phyloP scores from a whole-genome alignment of 305 asterid species.

The Plantago lanceolata region DNA sequence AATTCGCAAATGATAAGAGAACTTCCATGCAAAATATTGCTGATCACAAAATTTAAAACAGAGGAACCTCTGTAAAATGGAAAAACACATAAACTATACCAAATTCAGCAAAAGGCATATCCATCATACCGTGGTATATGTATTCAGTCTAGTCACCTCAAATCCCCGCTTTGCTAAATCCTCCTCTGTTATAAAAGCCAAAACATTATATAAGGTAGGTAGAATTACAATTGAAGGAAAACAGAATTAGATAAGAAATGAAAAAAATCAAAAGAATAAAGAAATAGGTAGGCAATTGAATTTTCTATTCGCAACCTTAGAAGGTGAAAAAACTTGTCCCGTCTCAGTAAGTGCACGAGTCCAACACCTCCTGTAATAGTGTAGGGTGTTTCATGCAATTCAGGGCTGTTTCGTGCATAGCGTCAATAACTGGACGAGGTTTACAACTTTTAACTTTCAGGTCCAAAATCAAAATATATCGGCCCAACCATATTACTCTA shows the following conservation, averaged over 20 bases:
- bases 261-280: not conserved
- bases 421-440: not conserved
- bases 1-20: slow-evolving; percentile 1
- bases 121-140: slow-evolving; percentile 66
- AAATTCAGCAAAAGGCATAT: not conserved
- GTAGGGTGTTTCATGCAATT: not conserved
- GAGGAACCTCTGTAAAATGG: not conserved
- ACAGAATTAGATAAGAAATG: no score
- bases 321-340: not conserved
- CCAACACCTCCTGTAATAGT: not conserved
- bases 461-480: not conserved
- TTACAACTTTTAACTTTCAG: not conserved
- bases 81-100: not conserved
- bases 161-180: slow-evolving; percentile 74
- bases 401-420: no score
- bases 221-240: not conserved
- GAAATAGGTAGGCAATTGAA: not conserved
- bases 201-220: not conserved
- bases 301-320: not conserved
- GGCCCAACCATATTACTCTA: not conserved
- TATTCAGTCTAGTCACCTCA: slow-evolving; percentile 68
- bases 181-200: slow-evolving; percentile 48
- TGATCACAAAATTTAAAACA: slow-evolving; percentile 4
- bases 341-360: not conserved
- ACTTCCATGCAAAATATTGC: not conserved